Conservation (phyloP, 805 yeast species). For the Diddensiella transvaalensis region DNA sequence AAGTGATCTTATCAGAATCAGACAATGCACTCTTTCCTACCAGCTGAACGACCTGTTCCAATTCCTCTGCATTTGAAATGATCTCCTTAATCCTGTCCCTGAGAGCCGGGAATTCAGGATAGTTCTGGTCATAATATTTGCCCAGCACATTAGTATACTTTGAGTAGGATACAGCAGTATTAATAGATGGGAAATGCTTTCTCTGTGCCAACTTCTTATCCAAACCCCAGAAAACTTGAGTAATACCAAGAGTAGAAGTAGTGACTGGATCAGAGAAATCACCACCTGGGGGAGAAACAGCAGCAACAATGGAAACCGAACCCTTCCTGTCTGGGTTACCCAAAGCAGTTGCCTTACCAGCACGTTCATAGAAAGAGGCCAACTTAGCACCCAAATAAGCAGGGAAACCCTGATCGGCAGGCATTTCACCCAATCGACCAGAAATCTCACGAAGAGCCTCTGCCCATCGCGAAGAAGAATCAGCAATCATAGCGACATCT, state of each 20-base stretch:
- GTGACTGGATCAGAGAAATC: conserved; percentile 99
- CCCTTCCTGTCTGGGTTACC: conserved; percentile 97
- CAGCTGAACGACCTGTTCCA: conserved; percentile 98
- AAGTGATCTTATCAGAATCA: conserved; percentile 92
- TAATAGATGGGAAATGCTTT: conserved; percentile 98
- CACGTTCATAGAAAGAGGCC: conserved; percentile 99
- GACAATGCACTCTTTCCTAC: conserved; percentile 98
- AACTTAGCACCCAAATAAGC: conserved; percentile 98
- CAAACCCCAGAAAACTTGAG: conserved; percentile 99
- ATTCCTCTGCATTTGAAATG: conserved; percentile 93
- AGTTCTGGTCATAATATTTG: conserved; percentile 79
- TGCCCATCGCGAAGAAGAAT: conserved; percentile 99
- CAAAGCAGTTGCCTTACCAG: conserved; percentile 91
- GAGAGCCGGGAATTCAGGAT: conserved; percentile 85
- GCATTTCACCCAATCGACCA: conserved; percentile 99
- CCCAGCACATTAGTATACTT: conserved; percentile 86
- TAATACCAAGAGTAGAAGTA: conserved; percentile 95
- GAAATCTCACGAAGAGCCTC: conserved; percentile 99
- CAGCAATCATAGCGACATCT: conserved; percentile 99
- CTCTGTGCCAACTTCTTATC: conserved; percentile 99
- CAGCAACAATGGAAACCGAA: conserved; percentile 99
- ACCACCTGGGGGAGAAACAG: conserved; percentile 99
- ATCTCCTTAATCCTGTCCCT: conserved; percentile 94
- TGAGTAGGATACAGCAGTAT: conserved; percentile 94
- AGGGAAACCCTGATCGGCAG: conserved; percentile 99